These are phyloP conservation scores for Ophiostoma sp. DNA, from an alignment of 2,329 filamentous ascomycete genomes.

Conservation along the genomic window DNA sequence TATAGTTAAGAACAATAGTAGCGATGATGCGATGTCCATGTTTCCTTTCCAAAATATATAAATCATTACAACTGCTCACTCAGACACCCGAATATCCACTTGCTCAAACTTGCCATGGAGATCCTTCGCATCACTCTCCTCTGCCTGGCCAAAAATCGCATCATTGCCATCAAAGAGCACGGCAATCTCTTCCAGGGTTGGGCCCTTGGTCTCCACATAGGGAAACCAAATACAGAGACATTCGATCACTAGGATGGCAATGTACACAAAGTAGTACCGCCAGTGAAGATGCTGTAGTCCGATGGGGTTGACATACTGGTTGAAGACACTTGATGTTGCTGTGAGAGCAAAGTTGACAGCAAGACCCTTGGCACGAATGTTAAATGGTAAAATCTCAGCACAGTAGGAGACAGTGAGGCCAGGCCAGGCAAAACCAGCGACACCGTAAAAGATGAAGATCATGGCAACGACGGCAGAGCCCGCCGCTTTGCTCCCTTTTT, in stretches of 20 bases:
- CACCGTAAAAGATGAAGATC: slow-evolving; percentile 20
- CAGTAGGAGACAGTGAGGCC: slow-evolving; percentile 20
- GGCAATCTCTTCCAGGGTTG: slow-evolving; percentile 37
- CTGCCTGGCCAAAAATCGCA: slow-evolving; percentile 3
- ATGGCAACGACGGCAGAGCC: slow-evolving; percentile 19
- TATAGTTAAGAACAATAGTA: no score
- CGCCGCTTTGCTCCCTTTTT: not conserved
- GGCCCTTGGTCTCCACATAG: slow-evolving; percentile 25
- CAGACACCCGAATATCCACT: not conserved
- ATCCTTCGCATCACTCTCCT: not conserved
- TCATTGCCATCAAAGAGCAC: slow-evolving; percentile 42
- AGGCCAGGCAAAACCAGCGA: slow-evolving; percentile 14
- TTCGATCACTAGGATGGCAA: slow-evolving; percentile 23
- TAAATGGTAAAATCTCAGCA: slow-evolving; percentile 24
- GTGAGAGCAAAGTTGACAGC: slow-evolving; percentile 21
- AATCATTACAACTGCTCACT: not conserved
- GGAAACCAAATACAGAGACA: slow-evolving; percentile 30
- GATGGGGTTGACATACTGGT: slow-evolving; percentile 26
- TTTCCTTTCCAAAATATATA: no score
- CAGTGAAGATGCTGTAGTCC: slow-evolving; percentile 26
- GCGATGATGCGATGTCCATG: no score
- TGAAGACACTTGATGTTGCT: slow-evolving; percentile 24
- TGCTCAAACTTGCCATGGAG: not conserved
- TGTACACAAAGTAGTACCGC: slow-evolving; percentile 29
- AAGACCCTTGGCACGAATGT: slow-evolving; percentile 25